Percentiles rank a stretch among this genome's conserved stretches.
These are phyloP conservation scores for Excoecaria cochinchinensis DNA, from an alignment of 345 rosid species.

Conservation along the genomic window DNA sequence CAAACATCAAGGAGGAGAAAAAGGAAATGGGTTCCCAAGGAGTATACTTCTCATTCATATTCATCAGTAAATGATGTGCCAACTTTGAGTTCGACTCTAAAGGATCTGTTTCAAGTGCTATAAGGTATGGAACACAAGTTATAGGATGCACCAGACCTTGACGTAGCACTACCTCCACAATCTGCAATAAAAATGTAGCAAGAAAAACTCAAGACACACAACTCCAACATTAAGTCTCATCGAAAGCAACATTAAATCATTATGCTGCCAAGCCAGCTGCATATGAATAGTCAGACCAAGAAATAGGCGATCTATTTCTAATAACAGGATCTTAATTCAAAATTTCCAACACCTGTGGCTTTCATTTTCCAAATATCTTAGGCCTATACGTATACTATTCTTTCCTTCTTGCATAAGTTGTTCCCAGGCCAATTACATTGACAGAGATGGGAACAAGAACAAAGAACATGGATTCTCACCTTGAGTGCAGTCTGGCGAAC, in stretches of 20 bases:
- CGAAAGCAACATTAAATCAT: background rate
- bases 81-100: conserved; percentile 85
- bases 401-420: background rate
- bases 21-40: conserved; percentile 5
- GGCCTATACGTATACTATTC: background rate
- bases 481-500: conserved; percentile 88
- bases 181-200: conserved; percentile 45
- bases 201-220: background rate
- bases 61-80: conserved; percentile 98
- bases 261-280: background rate
- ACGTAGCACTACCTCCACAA: conserved; percentile 92
- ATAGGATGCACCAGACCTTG: conserved; percentile 99
- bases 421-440: background rate
- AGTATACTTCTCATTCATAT: conserved; percentile 96
- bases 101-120: conserved; percentile 99
- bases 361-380: background rate
- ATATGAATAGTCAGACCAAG: background rate
- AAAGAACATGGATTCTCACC: conserved; percentile 45
- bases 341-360: background rate
- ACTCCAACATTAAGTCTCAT: background rate
- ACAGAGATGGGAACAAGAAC: background rate
- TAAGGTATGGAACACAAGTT: conserved; percentile 95
- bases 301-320: conserved; percentile 1
- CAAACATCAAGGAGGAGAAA: background rate
- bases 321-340: background rate